Conservation (phyloP, 192 early-diverging fungal species). For the Phycomyces nitens region DNA sequence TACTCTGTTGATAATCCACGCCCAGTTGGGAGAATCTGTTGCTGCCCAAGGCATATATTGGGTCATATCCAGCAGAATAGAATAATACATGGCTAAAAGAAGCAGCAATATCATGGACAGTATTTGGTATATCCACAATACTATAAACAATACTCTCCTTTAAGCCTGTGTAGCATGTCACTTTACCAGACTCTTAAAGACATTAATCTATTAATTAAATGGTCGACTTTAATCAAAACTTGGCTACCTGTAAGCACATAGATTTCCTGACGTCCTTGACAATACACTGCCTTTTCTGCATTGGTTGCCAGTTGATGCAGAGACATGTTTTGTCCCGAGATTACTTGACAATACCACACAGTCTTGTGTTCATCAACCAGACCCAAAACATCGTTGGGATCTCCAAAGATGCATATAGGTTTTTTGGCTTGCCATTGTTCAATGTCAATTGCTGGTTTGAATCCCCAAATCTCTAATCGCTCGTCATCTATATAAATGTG, state of each 20-base stretch:
- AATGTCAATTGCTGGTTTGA: background rate
- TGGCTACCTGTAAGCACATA: background rate
- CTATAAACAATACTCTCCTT: background rate
- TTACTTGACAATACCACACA: background rate
- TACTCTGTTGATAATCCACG: slow-evolving; percentile 2
- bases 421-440: background rate
- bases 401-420: background rate
- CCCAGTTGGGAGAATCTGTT: slow-evolving; percentile 17
- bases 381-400: slow-evolving; percentile 1
- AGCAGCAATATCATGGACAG: background rate
- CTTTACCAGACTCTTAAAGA: background rate
- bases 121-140: background rate
- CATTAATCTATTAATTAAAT: background rate
- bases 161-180: background rate
- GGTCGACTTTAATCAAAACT: background rate
- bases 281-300: slow-evolving; percentile 4
- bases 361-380: background rate
- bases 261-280: background rate
- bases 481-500: slow-evolving; percentile 3
- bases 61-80: background rate
- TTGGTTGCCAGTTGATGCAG: background rate
- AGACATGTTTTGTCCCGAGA: background rate
- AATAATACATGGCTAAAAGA: slow-evolving; percentile 15
- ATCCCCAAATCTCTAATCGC: slow-evolving; percentile 9
- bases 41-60: slow-evolving; percentile 12